Percentiles rank a stretch among this genome's conserved stretches.
Evolutionary conservation across 139 green algal genomes (phyloP).

Genomic region (Chlamydomonas schloesseri): DNA sequence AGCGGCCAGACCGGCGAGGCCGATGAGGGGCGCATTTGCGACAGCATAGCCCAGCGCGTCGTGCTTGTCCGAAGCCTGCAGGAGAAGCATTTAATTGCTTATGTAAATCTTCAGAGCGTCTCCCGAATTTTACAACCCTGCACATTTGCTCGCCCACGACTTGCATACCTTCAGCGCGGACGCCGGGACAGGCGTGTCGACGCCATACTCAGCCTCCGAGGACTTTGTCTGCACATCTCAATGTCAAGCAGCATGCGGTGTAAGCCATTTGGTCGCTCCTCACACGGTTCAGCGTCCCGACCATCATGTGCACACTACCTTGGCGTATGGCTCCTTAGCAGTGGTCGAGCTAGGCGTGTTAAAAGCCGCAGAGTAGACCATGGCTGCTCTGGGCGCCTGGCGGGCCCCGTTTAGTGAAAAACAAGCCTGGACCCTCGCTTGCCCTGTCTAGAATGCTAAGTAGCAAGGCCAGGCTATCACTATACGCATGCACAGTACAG

Average conservation of each 20-base stretch:
- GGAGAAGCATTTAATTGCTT: too few species aligned
- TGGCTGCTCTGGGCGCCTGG: slow-evolving; percentile 2
- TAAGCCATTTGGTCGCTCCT: neutral
- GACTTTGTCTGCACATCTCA: slow-evolving; percentile 3
- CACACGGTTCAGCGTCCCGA: too few species aligned
- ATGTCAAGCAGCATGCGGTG: neutral
- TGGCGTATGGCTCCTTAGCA: slow-evolving; percentile 9
- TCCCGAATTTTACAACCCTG: too few species aligned
- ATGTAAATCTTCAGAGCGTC: too few species aligned
- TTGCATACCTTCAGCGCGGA: too few species aligned
- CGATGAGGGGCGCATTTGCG: slow-evolving; percentile 51
- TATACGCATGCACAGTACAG: too few species aligned
- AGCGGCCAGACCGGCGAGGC: slow-evolving; percentile 41
- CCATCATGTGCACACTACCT: neutral
- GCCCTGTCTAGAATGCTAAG: too few species aligned
- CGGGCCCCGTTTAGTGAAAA: neutral
- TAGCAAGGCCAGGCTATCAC: too few species aligned
- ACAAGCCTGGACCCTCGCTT: too few species aligned
- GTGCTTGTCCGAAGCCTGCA: slow-evolving; percentile 51
- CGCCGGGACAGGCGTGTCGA: slow-evolving; percentile 1
- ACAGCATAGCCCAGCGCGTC: slow-evolving; percentile 48
- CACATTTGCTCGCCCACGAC: too few species aligned
- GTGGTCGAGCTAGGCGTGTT: neutral
- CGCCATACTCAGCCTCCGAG: slow-evolving; percentile 4
- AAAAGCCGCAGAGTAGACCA: slow-evolving; percentile 31